Evolutionary conservation across 352 stramenopile genomes (phyloP).

Genomic region (Phytophthora gonapodyides): DNA sequence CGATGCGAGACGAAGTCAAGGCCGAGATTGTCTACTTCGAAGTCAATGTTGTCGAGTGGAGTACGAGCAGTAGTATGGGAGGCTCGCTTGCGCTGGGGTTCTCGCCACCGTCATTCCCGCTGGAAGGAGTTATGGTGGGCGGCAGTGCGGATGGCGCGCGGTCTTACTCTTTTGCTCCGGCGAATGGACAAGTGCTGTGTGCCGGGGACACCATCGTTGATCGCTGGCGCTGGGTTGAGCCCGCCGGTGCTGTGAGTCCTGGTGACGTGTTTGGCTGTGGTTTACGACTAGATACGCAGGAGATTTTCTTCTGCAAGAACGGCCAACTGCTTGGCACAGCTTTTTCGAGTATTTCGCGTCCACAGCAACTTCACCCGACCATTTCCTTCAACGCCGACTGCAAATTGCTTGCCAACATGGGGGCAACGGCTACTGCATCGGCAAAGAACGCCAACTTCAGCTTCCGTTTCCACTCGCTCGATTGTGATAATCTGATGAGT

Average conservation of each 20-base stretch:
- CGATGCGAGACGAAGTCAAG: conserved; percentile 69
- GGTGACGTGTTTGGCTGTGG: conserved; percentile 84
- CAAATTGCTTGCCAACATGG: conserved; percentile 81
- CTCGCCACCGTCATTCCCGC: conserved; percentile 64
- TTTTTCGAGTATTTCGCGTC: conserved; percentile 69
- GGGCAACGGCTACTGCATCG: conserved; percentile 37
- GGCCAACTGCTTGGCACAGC: conserved; percentile 75
- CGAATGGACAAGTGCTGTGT: conserved; percentile 71
- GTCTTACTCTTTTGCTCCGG: conserved; percentile 75
- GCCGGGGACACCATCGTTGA: conserved; percentile 53
- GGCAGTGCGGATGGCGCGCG: conserved; percentile 37
- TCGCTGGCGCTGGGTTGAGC: conserved; percentile 77
- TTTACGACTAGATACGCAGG: conserved; percentile 76
- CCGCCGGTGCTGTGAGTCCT: conserved; percentile 39
- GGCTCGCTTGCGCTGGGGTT: conserved; percentile 63
- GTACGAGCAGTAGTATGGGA: conserved; percentile 20
- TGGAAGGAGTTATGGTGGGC: conserved; percentile 70
- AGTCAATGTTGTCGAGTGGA: conserved; percentile 75
- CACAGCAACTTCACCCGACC: conserved; percentile 64
- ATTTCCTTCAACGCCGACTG: conserved; percentile 78
- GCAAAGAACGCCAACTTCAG: conserved; percentile 59
- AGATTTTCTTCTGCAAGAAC: conserved; percentile 90
- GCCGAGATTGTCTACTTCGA: conserved; percentile 86
- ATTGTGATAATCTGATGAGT: conserved; percentile 87
- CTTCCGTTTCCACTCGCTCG: conserved; percentile 82